Evolutionary conservation across 352 stramenopile genomes (phyloP), one percentile per base, ranked within the genome.

Genomic region (Phytopythium helicoides): DNA sequence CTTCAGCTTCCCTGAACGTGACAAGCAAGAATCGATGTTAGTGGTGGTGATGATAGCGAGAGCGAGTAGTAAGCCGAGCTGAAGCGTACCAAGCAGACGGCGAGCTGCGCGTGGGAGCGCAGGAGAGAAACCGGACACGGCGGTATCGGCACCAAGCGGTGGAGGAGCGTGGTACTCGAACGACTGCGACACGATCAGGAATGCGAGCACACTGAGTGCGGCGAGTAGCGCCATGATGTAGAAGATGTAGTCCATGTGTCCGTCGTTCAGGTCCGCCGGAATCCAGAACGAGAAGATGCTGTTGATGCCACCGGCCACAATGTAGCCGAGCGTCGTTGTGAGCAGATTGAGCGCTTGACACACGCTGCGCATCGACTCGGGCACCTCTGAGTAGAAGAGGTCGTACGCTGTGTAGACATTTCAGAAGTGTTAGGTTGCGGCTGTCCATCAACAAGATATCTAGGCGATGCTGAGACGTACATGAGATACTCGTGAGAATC

Each of bases 351-450:
- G 74, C 10, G 89, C 86, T 44, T 96, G 87, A 51, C 86, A 94
- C 6, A 97, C 86, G 52, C 88, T 96, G 42, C 89, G 80, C 89
- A 97, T 97, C 23, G 77, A 89, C 64, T 88, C 77, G 10, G 90
- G 90, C 4, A 95, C 89, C 62, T 97, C 87, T 16, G 86, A 93
- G 63, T 97, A 97, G 60, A 97, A 97, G n/a, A 97, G 61, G 58
- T 94, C 86, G 68, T 94, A 94, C 9, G 86, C 72, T 87, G 52
- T 19, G 26, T 14, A 21, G n/a, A 22, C 39, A 54, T 23, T 60
- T n/a, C 22, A 28, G 33, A 15, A 47, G 23, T 31, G 34, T 53
- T 0, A 25, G 3, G 14, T 14, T 37, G 42, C 9, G 22, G 11
- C n/a, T n/a, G 25, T 11, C 6, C 44, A 26, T 38, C 16, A 12